These are phyloP conservation scores for Rhododendron molle DNA, from an alignment of 148 eudicot species.

Conservation along the genomic window DNA sequence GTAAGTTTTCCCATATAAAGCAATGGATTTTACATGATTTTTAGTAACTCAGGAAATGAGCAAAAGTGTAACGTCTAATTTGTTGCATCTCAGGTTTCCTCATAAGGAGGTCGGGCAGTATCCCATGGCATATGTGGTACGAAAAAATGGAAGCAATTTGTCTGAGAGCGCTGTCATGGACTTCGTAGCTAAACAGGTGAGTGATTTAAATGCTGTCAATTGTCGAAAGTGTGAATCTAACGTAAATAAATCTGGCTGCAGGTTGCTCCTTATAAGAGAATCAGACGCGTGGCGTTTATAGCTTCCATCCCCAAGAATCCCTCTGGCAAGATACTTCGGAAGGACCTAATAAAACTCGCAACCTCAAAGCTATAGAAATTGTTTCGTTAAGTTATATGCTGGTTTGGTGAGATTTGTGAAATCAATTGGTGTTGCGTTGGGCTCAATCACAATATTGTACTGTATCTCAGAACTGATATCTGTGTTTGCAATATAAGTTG, in stretches of 20 bases:
- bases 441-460: not conserved
- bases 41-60: no score
- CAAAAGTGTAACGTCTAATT: no score
- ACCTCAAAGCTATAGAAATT: conserved; percentile 31
- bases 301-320: conserved; percentile 78
- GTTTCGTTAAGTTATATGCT: not conserved
- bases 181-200: conserved; percentile 57
- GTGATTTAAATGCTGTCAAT: conserved; percentile 23
- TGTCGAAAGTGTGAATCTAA: not conserved
- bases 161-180: conserved; percentile 47
- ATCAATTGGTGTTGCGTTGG: not conserved
- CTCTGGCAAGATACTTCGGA: conserved; percentile 83
- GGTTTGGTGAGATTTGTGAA: not conserved
- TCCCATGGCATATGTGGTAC: conserved; percentile 96
- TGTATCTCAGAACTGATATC: not conserved
- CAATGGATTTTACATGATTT: no score
- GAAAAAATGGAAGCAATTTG: conserved; percentile 48
- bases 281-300: conserved; percentile 65
- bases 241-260: conserved; percentile 13
- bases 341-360: conserved; percentile 75
- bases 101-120: conserved; percentile 76
- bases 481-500: not conserved
- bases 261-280: conserved; percentile 93
- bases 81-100: conserved; percentile 48
- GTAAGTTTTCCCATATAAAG: no score